Evolutionary conservation across 805 yeast species (phyloP), one percentile per base, ranked within the genome.

Genomic region (Suhomyces faveliae): DNA sequence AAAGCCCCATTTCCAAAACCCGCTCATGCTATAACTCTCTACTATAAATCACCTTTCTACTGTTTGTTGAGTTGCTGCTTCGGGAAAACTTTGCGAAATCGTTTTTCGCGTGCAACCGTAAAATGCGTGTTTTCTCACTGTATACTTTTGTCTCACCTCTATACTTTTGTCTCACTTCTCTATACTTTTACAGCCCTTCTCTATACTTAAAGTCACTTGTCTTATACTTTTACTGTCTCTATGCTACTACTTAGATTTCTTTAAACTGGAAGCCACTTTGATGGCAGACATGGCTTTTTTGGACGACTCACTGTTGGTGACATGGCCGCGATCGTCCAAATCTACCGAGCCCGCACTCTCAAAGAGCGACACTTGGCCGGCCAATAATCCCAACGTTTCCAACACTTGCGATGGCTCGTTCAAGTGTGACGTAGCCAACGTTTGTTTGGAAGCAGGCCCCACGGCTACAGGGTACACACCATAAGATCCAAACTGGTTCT

Each of bases 371-470:
- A 85, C 90, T 48, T 80, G 80, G n/a, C 95, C 96, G 8, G 87
- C 78, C 45, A 89, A 71, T 45, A 87, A 72, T 2, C 95, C 96
- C 55, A 91, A 68, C 0, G 95, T 87, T 48, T 89, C 96, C 48
- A 91, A 65, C 2, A 91, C 96, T 60, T 87, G 92, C 27, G 77
- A 70, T 4, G 97, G 96, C 61, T 89, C 94, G 38, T 84, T 77
- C 60, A 91, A 73, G 64, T 91, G 96, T 19, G 96, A 84, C 35
- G 87, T 84, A 0, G 97, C 97, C 21, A 81, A 78, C 0, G 97
- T 91, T 54, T 79, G 76, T 64, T 90, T 90, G 8, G 89, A 83
- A 0, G 96, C 92, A 3, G 97, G 95, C 0, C 97, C 97, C 40
- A 91, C 96, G 19, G 95, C 88, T 25, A 89, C 90, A 0, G 97